Conservation (phyloP, 2,329 filamentous ascomycete species). For the Teratosphaeria viscida region DNA sequence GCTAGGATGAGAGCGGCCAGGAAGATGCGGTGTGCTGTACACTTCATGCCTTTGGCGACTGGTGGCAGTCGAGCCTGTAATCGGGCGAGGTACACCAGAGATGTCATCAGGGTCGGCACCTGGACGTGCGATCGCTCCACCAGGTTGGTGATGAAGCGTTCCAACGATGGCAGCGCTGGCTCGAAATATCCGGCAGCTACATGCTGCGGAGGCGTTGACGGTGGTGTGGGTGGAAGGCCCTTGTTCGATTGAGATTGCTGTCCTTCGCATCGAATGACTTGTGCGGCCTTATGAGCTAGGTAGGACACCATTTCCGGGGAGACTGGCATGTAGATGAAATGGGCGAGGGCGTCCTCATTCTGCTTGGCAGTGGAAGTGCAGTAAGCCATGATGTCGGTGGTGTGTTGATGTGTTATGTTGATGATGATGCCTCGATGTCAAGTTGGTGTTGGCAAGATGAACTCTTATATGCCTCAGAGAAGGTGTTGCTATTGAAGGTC, state of each 20-base stretch:
- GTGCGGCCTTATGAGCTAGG: slow-evolving; percentile 61
- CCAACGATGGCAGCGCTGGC: slow-evolving; percentile 59
- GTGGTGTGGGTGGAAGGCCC: slow-evolving; percentile 48
- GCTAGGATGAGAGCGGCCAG: slow-evolving; percentile 74
- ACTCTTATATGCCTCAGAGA: not conserved
- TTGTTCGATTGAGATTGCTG: slow-evolving; percentile 31
- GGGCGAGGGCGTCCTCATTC: slow-evolving; percentile 66
- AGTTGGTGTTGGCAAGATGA: not conserved
- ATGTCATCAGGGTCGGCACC: slow-evolving; percentile 94
- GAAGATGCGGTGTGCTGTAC: slow-evolving; percentile 96
- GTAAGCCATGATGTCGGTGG: slow-evolving; percentile 33
- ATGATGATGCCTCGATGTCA: too few species aligned
- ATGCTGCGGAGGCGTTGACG: slow-evolving; percentile 47
- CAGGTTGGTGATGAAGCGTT: slow-evolving; percentile 84
- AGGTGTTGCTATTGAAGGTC: not conserved
- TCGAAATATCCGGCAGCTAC: slow-evolving; percentile 39
- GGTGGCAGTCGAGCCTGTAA: slow-evolving; percentile 78
- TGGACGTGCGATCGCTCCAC: slow-evolving; percentile 92
- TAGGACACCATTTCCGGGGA: slow-evolving; percentile 66
- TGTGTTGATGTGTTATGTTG: slow-evolving; percentile 3
- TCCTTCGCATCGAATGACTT: slow-evolving; percentile 69
- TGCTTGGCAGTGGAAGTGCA: slow-evolving; percentile 32
- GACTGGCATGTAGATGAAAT: slow-evolving; percentile 70
- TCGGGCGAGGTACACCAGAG: slow-evolving; percentile 82
- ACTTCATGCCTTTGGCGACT: slow-evolving; percentile 90